Conservation (phyloP, 1,284 basidiomycete genomes). For the Ustilago xerochloae region DNA sequence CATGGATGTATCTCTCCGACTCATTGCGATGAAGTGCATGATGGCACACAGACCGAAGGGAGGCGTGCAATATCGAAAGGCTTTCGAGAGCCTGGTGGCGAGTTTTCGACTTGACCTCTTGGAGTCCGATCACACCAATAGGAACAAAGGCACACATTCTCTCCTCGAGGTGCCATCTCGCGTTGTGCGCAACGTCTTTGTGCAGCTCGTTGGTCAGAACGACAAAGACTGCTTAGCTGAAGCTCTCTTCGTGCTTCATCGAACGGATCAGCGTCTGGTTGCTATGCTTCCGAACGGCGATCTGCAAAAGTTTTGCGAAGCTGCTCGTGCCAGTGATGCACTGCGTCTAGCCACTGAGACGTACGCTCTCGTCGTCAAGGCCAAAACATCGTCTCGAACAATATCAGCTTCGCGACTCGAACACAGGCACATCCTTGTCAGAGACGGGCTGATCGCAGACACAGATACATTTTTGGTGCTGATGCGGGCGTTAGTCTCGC, state of each 20-base stretch:
- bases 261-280: conserved; percentile 26
- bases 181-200: conserved; percentile 18
- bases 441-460: conserved; percentile 26
- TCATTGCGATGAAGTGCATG: conserved; percentile 31
- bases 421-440: conserved; percentile 12
- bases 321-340: not conserved
- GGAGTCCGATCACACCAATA: not conserved
- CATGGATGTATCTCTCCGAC: conserved; percentile 35
- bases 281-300: conserved; percentile 27
- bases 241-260: conserved; percentile 22
- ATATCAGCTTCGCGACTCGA: not conserved
- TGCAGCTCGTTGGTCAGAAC: conserved; percentile 24
- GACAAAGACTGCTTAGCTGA: conserved; percentile 4
- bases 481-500: conserved; percentile 5
- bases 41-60: conserved; percentile 25
- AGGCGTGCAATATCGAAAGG: conserved; percentile 32
- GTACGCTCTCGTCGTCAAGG: conserved; percentile 27
- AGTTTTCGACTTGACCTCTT: conserved; percentile 40
- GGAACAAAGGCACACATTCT: not conserved
- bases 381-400: conserved; percentile 17
- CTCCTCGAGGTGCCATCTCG: conserved; percentile 22
- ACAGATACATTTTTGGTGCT: conserved; percentile 23
- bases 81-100: conserved; percentile 28
- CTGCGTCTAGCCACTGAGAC: conserved; percentile 8
- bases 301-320: conserved; percentile 31